Base-by-base conservation (phyloP, 2,329 filamentous ascomycete species). In the Aureobasidium musti region DNA sequence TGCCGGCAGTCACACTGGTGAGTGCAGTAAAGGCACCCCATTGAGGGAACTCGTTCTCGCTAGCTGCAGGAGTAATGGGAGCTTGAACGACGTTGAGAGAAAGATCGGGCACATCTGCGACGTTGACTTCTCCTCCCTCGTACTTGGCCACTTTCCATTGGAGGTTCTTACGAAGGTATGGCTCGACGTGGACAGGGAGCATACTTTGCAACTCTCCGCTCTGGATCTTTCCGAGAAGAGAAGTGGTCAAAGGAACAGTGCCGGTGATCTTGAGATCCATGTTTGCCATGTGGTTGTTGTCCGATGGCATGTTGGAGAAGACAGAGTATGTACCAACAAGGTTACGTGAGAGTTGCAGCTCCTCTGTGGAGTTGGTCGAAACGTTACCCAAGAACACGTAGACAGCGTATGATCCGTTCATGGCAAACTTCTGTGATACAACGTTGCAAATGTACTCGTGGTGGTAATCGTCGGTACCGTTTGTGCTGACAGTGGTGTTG, bases 381-480 rank as follows among this genome's bases (percentile, higher is more conserved):
- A 72, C 78, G 2, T 81, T 74, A 0, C 87, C 90, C 1, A 92
- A 74, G 77, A 92, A 93, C 67, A 93, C 79, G 73, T 89, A 85
- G 23, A 94, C 79, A 64, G 81, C 82, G 72, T 89, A 91, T 0
- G 88, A 86, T 1, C 83, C 84, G 13, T 83, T 80, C 10, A 90
- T 76, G 2, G 86, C 85, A 67, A 85, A 83, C 68, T 87, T 88
- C 64, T 82, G 80, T 26, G 88, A 85, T 19, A 81, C 79, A 52
- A 93, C 82, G 71, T 90, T 91, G 70, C 86, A 86, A 28, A 87
- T 82, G 85, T 90, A 94, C 71, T 93, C 84, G 6, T 80, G 66
- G 35, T 67, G 63, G 52, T 33, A 49, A 6, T 41, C 33, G n/a
- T 63, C 59, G 21, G 59, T 63, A n/a, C 57, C 43, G 30, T 61